Percentiles rank a stretch among this genome's conserved stretches.
phyloP scores from a whole-genome alignment of 2,329 filamentous ascomycete genomes.

The Fusarium sp. region DNA sequence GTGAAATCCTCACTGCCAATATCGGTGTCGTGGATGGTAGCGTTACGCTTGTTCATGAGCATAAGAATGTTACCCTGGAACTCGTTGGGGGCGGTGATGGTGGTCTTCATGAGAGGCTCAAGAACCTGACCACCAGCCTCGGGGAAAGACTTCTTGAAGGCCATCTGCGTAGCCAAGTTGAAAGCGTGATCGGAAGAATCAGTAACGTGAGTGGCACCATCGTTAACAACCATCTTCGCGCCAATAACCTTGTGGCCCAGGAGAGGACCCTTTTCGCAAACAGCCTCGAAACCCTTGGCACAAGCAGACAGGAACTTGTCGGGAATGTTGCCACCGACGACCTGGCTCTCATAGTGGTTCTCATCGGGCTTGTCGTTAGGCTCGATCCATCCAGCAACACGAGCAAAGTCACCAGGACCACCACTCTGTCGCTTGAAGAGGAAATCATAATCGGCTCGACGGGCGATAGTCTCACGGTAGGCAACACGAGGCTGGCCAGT shows the following conservation, averaged over 20 bases:
- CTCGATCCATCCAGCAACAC: conserved; percentile 92
- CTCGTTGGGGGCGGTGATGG: conserved; percentile 93
- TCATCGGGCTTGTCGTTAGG: conserved; percentile 77
- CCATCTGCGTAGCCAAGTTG: conserved; percentile 93
- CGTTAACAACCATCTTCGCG: conserved; percentile 89
- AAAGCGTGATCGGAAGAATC: conserved; percentile 98
- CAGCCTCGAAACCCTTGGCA: conserved; percentile 89
- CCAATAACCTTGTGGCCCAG: conserved; percentile 94
- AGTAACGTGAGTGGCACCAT: conserved; percentile 96
- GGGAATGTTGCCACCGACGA: conserved; percentile 88
- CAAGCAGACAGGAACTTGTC: conserved; percentile 97
- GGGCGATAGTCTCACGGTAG: conserved; percentile 92
- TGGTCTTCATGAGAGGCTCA: conserved; percentile 98
- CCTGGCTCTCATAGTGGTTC: conserved; percentile 87
- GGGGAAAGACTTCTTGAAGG: conserved; percentile 93
- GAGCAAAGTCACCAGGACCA: conserved; percentile 94
- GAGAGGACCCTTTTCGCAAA: conserved; percentile 87
- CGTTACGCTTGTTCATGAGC: conserved; percentile 95
- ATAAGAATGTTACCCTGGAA: conserved; percentile 98
- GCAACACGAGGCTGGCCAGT: conserved; percentile 98
- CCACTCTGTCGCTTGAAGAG: conserved; percentile 95
- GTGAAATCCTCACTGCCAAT: conserved; percentile 95
- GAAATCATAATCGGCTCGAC: conserved; percentile 87
- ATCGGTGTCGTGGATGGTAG: conserved; percentile 94
- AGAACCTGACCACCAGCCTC: conserved; percentile 85